Base-by-base conservation (phyloP, 306 rosid species). In the Quercus ilex region DNA sequence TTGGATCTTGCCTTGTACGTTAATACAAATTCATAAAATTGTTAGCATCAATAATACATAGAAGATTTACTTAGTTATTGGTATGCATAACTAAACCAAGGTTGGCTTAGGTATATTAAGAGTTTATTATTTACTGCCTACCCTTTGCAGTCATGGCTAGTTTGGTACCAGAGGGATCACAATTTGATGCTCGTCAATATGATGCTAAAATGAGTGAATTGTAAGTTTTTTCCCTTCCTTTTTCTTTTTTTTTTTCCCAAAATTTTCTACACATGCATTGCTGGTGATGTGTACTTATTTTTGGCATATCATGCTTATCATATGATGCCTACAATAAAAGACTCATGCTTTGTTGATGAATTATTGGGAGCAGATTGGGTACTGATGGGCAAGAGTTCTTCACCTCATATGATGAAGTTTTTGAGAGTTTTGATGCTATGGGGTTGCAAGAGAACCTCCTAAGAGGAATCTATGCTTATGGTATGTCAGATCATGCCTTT, bases 391-490 rank as follows among this genome's bases (percentile, higher is more conserved):
- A 86, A 80, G 93, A 89, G 0, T 88, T 89, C 78, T 89, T 91
- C 56, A 89, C 93, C 31, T 80, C 90, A 28, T 89, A 89, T 83
- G 96, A 91, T 20, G 96, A 91, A 83, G 91, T 91, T 86, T 77
- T 70, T 68, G 96, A 89, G 2, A 85, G 87, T 83, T 91, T 86
- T 77, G 94, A 86, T 74, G 77, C 82, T 57, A 90, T 90, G 94
- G 94, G 92, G 25, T 80, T 90, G 93, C 88, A 89, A 77, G 96
- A 89, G 88, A 91, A 91, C 77, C 93, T 91, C 74, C 90, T 89
- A 33, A 88, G 93, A 75, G 92, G 93, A 55, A 89, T 91, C 62
- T 91, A 89, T 82, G 93, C 96, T n/a, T 89, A 89, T 71, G 92
- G 96, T 91, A 86, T 76, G 76, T 74, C 38, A 30, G 43, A 69